Evolutionary conservation across 805 yeast genomes (phyloP).

Genomic region (Wickerhamomyces xylosicus): DNA sequence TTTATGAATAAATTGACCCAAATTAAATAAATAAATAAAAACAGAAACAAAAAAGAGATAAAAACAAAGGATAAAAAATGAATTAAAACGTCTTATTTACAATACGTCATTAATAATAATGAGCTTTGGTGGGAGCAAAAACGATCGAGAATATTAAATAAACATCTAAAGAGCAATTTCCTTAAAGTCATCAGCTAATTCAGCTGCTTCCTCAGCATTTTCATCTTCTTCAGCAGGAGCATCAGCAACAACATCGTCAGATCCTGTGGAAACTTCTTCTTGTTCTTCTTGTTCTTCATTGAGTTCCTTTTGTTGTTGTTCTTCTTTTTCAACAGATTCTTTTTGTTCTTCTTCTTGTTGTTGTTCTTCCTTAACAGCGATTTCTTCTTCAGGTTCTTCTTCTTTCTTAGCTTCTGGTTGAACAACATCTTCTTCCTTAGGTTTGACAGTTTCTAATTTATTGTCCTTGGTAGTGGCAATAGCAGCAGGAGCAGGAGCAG

Average conservation of each 20-base stretch:
- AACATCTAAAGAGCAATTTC: conserved; percentile 12
- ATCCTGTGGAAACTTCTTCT: not conserved
- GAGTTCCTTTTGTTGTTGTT: not conserved
- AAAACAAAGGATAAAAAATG: no score
- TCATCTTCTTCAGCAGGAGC: not conserved
- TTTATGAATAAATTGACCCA: no score
- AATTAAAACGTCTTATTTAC: no score
- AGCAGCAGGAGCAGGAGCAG: conserved; percentile 4
- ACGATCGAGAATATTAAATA: not conserved
- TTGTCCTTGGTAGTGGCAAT: conserved; percentile 7
- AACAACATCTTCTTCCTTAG: conserved; percentile 1
- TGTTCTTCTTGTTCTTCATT: not conserved
- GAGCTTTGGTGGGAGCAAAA: not conserved
- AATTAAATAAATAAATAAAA: no score
- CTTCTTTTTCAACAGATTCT: conserved; percentile 4
- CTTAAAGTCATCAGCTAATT: conserved; percentile 13
- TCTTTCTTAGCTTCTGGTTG: not conserved
- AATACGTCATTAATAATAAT: no score
- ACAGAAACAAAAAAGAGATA: not conserved
- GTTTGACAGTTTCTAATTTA: conserved; percentile 3
- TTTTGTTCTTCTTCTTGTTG: conserved; percentile 1
- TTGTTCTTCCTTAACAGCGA: not conserved
- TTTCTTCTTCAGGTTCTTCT: conserved; percentile 3
- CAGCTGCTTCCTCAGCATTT: no score
- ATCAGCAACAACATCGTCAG: not conserved